Evolutionary conservation across 495 filamentous ascomycete genomes (phyloP).

Genomic region (Penicillium lagena): DNA sequence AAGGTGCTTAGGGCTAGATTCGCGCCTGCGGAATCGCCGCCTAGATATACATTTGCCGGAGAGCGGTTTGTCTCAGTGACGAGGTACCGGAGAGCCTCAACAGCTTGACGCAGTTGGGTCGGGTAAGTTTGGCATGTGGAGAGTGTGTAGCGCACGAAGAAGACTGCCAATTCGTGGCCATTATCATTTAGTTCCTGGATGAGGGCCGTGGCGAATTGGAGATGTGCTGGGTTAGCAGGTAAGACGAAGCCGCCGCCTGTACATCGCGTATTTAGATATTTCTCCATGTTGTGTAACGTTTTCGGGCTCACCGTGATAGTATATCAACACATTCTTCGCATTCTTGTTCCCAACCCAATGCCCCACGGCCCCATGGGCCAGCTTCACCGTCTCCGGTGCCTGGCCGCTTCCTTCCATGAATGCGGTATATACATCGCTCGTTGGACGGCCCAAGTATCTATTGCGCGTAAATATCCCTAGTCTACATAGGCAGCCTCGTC

Average conservation of each 20-base stretch:
- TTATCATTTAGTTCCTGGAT: conserved; percentile 32
- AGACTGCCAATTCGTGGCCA: conserved; percentile 41
- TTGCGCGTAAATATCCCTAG: neutral
- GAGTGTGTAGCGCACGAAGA: conserved; percentile 51
- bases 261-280: neutral
- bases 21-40: conserved; percentile 59
- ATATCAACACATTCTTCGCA: conserved; percentile 52
- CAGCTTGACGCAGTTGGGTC: conserved; percentile 50
- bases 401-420: conserved; percentile 40
- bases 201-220: conserved; percentile 41
- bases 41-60: conserved; percentile 43
- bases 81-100: conserved; percentile 46
- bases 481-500: too few relatives aligned
- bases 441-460: conserved; percentile 28
- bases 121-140: conserved; percentile 50
- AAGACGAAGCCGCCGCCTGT: conserved; percentile 55
- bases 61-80: conserved; percentile 29
- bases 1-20: conserved; percentile 51
- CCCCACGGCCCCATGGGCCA: conserved; percentile 44
- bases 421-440: conserved; percentile 38
- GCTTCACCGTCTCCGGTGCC: conserved; percentile 38
- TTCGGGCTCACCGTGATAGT: conserved; percentile 47
- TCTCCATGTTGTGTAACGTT: neutral
- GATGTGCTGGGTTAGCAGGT: conserved; percentile 32
- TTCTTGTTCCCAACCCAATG: conserved; percentile 54